phyloP scores from a whole-genome alignment of 257 asterid genomes.

The Gentiana macrophylla region DNA sequence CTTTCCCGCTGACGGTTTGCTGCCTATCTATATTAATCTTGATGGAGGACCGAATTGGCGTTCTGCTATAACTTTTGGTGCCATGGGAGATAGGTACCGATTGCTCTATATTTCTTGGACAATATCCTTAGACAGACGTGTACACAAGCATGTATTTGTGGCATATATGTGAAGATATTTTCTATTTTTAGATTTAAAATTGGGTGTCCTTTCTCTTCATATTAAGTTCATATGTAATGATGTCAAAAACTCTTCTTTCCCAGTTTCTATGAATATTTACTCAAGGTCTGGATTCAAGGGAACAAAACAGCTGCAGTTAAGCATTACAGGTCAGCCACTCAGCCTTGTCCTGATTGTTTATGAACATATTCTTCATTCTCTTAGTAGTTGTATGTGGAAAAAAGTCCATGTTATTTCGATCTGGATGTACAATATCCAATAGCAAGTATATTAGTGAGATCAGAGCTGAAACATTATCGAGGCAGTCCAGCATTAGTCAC shows the following conservation, averaged over 20 bases:
- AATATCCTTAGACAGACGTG: no score
- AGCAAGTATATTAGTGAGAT: no score
- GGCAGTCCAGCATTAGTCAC: no score
- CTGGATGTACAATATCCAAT: no score
- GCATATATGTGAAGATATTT: no score
- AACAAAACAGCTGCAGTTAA: slow-evolving; percentile 73
- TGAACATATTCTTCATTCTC: not conserved
- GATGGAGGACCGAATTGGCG: slow-evolving; percentile 57
- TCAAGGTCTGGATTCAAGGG: slow-evolving; percentile 99
- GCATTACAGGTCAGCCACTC: slow-evolving; percentile 63
- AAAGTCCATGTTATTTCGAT: not conserved
- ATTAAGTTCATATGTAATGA: not conserved
- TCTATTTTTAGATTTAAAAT: no score
- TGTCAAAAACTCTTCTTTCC: slow-evolving; percentile 17
- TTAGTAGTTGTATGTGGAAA: not conserved
- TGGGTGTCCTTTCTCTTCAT: no score
- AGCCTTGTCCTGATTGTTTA: no score
- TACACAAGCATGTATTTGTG: no score
- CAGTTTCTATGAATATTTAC: slow-evolving; percentile 96
- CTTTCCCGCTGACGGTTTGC: slow-evolving; percentile 91
- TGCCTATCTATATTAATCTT: slow-evolving; percentile 89
- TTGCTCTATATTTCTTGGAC: no score
- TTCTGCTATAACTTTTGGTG: slow-evolving; percentile 95
- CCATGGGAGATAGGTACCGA: slow-evolving; percentile 97
- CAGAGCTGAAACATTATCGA: no score